A percentile compares a stretch with the other conserved stretches of the same genome.
Conservation (phyloP, 192 early-diverging fungal genomes). For the Dissophora globulifera region DNA sequence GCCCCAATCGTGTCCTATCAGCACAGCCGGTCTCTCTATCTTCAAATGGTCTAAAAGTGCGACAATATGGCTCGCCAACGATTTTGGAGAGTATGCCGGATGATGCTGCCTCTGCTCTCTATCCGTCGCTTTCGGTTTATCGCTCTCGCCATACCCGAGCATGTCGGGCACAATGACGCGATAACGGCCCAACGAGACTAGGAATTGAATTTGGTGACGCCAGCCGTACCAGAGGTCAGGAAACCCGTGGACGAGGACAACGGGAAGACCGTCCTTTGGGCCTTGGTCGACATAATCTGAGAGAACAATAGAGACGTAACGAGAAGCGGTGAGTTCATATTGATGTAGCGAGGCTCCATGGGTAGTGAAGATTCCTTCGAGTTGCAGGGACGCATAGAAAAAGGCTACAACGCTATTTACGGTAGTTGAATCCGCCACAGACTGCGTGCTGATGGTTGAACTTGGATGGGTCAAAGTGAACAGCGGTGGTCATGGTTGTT, state of each 20-base stretch:
- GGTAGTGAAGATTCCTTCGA: too few relatives aligned
- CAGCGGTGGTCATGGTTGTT: neutral
- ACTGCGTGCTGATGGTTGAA: slow-evolving; percentile 24
- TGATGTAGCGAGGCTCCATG: too few relatives aligned
- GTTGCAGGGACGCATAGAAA: too few relatives aligned
- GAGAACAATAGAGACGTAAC: too few relatives aligned
- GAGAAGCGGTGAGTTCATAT: too few relatives aligned
- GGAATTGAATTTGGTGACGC: slow-evolving; percentile 55
- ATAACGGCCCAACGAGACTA: slow-evolving; percentile 55
- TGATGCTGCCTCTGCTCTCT: neutral
- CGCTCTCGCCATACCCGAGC: slow-evolving; percentile 61
- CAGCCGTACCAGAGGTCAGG: slow-evolving; percentile 52
- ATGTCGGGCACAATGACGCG: slow-evolving; percentile 62
- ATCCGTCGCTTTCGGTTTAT: neutral
- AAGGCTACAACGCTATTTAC: slow-evolving; percentile 8
- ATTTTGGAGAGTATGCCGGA: slow-evolving; percentile 5
- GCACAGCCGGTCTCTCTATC: slow-evolving; percentile 57
- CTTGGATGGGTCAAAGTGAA: slow-evolving; percentile 1
- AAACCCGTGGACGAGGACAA: slow-evolving; percentile 40
- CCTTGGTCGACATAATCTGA: slow-evolving; percentile 51
- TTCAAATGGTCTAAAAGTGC: slow-evolving; percentile 66
- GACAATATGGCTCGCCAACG: slow-evolving; percentile 50
- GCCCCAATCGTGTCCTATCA: slow-evolving; percentile 77
- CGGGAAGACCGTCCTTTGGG: neutral
- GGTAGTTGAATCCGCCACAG: slow-evolving; percentile 6